phyloP scores from a whole-genome alignment of 495 filamentous ascomycete genomes.

The Massariosphaeria phaeospora region DNA sequence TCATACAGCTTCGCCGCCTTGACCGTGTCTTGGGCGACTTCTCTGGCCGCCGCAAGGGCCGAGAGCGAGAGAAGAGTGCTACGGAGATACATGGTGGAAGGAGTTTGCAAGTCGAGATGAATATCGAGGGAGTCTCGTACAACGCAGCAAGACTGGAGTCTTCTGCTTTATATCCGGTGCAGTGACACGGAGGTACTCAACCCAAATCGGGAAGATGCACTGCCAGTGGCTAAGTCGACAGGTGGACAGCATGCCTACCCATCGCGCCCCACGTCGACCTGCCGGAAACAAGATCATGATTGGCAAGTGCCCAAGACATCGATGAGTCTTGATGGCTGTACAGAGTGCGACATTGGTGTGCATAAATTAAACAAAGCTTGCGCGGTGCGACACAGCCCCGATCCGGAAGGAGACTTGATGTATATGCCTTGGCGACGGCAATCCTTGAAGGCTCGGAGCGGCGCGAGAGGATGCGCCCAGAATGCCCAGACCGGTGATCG shows the following conservation, averaged over 20 bases:
- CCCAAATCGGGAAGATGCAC: neutral
- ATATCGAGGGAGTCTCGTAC: neutral
- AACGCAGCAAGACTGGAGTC: neutral
- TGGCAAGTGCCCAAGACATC: slow-evolving; percentile 17
- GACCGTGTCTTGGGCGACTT: slow-evolving; percentile 21
- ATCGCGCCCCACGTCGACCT: neutral
- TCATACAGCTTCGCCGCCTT: slow-evolving; percentile 27
- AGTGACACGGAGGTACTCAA: too few relatives aligned
- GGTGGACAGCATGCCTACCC: slow-evolving; percentile 9
- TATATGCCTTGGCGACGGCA: slow-evolving; percentile 12
- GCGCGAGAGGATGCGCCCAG: slow-evolving; percentile 12
- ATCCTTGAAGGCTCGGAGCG: slow-evolving; percentile 3
- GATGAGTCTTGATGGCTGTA: slow-evolving; percentile 4
- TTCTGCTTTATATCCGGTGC: slow-evolving; percentile 23
- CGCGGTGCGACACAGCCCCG: slow-evolving; percentile 3
- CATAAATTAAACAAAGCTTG: slow-evolving; percentile 25
- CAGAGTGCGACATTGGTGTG: slow-evolving; percentile 18
- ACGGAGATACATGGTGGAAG: slow-evolving; percentile 7
- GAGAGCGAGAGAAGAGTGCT: slow-evolving; percentile 5
- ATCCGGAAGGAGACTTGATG: slow-evolving; percentile 24
- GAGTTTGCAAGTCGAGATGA: neutral
- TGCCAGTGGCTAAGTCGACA: slow-evolving; percentile 10
- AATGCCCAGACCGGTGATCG: slow-evolving; percentile 23
- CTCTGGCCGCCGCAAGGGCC: slow-evolving; percentile 19
- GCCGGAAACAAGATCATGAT: slow-evolving; percentile 7